Conservation (phyloP, 768 basidiomycete genomes). For the Leccinum imitatum region DNA sequence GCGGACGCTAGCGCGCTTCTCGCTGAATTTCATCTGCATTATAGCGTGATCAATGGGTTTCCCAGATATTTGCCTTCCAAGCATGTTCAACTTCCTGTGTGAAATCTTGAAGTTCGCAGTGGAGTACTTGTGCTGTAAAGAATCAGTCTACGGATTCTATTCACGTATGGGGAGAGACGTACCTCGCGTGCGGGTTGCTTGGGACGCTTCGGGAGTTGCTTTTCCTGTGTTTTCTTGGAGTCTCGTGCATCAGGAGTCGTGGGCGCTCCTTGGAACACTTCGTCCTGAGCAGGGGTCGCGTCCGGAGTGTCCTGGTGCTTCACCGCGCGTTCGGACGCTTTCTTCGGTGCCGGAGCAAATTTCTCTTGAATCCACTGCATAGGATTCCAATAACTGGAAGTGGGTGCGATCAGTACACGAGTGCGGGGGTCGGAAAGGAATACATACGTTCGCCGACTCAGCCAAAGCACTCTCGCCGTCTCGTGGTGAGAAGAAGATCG, state of each 20-base stretch:
- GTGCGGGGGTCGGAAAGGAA: background rate
- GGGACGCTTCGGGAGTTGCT: constrained; percentile 10
- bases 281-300: constrained; percentile 26
- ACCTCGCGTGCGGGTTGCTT: constrained; percentile 34
- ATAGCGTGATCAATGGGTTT: constrained; percentile 95
- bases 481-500: constrained; percentile 10
- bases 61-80: constrained; percentile 83
- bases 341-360: constrained; percentile 47
- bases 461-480: constrained; percentile 31
- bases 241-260: constrained; percentile 18
- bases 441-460: constrained; percentile 47
- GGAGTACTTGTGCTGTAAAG: constrained; percentile 81
- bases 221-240: constrained; percentile 20
- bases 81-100: constrained; percentile 86
- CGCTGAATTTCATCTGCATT: constrained; percentile 94
- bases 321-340: constrained; percentile 44
- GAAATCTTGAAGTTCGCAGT: constrained; percentile 94
- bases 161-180: background rate
- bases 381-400: constrained; percentile 53
- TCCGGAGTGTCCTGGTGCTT: constrained; percentile 35
- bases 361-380: constrained; percentile 64
- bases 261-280: constrained; percentile 45
- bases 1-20: constrained; percentile 84
- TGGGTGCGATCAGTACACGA: constrained; percentile 2
- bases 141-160: constrained; percentile 8